Base-by-base conservation (phyloP, 768 basidiomycete genomes). In the Mycena polygramma region DNA sequence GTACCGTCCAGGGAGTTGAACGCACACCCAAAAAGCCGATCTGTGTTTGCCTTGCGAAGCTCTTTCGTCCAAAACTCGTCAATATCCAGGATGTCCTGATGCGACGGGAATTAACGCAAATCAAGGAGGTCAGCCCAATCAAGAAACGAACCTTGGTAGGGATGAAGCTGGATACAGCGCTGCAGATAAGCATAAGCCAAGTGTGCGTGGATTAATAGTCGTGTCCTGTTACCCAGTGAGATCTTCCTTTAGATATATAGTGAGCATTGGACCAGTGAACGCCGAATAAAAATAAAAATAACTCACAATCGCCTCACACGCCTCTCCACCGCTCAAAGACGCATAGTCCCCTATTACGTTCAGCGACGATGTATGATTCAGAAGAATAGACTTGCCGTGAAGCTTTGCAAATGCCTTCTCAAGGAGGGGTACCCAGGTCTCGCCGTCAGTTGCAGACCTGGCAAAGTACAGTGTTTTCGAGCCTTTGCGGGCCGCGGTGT, bases 401-500 rank as follows among this genome's bases (percentile, higher is more conserved):
- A 88, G 74, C 71, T 90, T 90, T 0, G 88, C 89, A 63, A 85
- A 90, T 6, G 88, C 88, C 73, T 90, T 90, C 74, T 89, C 89
- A 26, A 89, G 79, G 2, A 90, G 75, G 2, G 88, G 85, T 0
- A 89, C 86, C 88, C 88, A 89, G 0, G 87, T 88, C 64, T 89
- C 88, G 41, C 84, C 84, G 13, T 85, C 80, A 7, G 82, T 81
- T 5, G 79, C 82, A 7, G 85, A 86, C 58, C 79, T 81, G 8
- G 88, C 86, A 77, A 89, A 90, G 66, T 84, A 85, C 48, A 90
- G 77, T 7, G 78, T 78, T 63, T 87, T 85, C 45, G 83, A 82
- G 20, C 85, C 85, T 68, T 83, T 85, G 2, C 87, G 77, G 14
- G 87, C 87, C 0, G 79, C 78, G 9, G 73, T 66, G 55, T 88